Base-by-base conservation (phyloP, 2,329 filamentous ascomycete species). In the Chlorencoelia australis region DNA sequence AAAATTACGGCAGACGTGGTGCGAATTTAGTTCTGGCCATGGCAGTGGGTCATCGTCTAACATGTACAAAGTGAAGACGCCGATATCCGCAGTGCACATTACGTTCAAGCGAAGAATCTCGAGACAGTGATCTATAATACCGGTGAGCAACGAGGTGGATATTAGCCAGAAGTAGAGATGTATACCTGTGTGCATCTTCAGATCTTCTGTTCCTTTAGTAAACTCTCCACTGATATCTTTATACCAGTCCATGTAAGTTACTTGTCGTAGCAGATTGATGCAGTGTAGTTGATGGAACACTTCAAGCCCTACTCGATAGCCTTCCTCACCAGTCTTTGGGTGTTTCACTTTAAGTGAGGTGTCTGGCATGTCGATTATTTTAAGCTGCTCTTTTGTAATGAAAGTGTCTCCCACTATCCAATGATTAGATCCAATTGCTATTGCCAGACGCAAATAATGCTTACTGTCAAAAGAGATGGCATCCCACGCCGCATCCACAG, bases 401-500 rank as follows among this genome's bases (percentile, higher is more conserved):
- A 75, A 73, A 47, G 73, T 71, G 50, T 78, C 73, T 24, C 73
- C 73, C 17, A 78, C 71, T 72, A 36, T 37, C 16, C 16, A 11
- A 3, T 30, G 15, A 40, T 30, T 45, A 28, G 30, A 25, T 18
- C 8, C 5, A 2, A 29, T 13, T 8, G 7, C 14, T 11, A 10
- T 24, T 11, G 3, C 16, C 4, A 39, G 30, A 48, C 29, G 4
- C 7, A 18, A 4, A 26, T 7, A 2, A 17, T 8, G 38, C 40
- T 41, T 55, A 63, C 60, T 47, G 40, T 63, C 60, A 44, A 67
- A 67, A 8, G 68, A 69, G 25, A 74, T 64, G 13, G 65, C 63
- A 32, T 71, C 61, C 73, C 73, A 78, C 5, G 68, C 69, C 34
- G 63, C 61, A 39, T 77, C 73, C 3, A 76, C 73, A 9, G 71